phyloP scores from a whole-genome alignment of 2,329 filamentous ascomycete species.

The Pyrenophora seminiperda region DNA sequence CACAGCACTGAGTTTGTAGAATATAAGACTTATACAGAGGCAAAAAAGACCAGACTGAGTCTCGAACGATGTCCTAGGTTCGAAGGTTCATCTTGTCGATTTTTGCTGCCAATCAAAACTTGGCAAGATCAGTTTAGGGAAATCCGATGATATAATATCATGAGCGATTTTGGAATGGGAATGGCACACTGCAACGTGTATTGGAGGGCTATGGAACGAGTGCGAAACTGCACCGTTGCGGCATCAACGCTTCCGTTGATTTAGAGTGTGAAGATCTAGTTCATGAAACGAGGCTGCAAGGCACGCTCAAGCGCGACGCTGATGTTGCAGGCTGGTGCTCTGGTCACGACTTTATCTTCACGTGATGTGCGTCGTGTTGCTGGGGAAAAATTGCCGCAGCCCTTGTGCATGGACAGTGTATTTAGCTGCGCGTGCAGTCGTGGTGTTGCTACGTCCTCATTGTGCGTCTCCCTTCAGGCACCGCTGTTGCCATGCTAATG shows the following conservation, averaged over 20 bases:
- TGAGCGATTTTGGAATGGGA: too few species aligned
- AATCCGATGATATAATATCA: too few species aligned
- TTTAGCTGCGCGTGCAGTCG: background rate
- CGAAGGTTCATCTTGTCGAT: too few species aligned
- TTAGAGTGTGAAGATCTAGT: background rate
- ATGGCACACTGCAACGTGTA: background rate
- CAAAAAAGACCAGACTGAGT: too few species aligned
- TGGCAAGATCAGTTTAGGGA: too few species aligned
- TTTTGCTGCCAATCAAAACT: too few species aligned
- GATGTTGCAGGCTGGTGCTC: background rate
- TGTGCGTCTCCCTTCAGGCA: constrained; percentile 3
- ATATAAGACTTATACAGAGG: too few species aligned
- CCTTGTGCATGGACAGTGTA: background rate
- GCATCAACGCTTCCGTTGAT: constrained; percentile 2
- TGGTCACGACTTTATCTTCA: background rate
- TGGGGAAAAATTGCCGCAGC: background rate
- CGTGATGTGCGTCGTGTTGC: background rate
- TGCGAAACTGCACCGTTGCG: constrained; percentile 12
- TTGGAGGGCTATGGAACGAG: constrained; percentile 1
- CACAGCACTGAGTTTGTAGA: too few species aligned
- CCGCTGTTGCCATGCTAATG: background rate
- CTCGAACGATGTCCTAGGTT: too few species aligned
- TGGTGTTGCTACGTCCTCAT: background rate
- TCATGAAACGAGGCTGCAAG: constrained; percentile 8
- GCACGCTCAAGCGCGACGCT: background rate